phyloP scores from a whole-genome alignment of 2,329 filamentous ascomycete genomes.

The Teratosphaeria pseudoeucalypti region DNA sequence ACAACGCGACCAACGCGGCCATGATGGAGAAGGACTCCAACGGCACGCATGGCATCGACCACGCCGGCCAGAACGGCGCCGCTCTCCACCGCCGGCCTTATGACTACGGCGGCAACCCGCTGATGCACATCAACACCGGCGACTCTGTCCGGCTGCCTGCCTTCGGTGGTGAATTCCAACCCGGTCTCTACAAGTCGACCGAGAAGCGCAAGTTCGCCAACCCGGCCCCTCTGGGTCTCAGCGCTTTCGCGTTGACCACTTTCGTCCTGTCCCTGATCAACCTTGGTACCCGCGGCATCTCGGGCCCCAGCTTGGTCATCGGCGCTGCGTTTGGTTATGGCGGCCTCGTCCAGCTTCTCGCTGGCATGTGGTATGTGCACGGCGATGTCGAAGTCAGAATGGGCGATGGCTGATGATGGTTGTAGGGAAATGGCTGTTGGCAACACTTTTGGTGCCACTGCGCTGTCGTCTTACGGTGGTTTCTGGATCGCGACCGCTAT shows the following conservation, averaged over 20 bases:
- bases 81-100: constrained; percentile 34
- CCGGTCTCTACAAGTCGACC: constrained; percentile 36
- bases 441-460: constrained; percentile 54
- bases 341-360: constrained; percentile 41
- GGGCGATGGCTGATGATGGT: neutral
- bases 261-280: constrained; percentile 48
- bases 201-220: constrained; percentile 43
- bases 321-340: constrained; percentile 41
- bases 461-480: constrained; percentile 50
- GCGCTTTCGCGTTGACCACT: constrained; percentile 56
- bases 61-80: constrained; percentile 12
- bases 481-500: constrained; percentile 54
- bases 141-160: constrained; percentile 38
- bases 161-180: constrained; percentile 44
- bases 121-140: constrained; percentile 40
- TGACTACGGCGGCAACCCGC: constrained; percentile 42
- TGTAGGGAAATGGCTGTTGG: constrained; percentile 44
- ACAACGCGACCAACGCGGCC: constrained; percentile 20
- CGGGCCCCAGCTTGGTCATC: constrained; percentile 37
- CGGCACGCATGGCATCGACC: constrained; percentile 27
- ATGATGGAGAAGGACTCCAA: constrained; percentile 8
- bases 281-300: constrained; percentile 33
- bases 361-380: constrained; percentile 44
- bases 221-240: constrained; percentile 50
- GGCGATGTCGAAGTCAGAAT: neutral